Base-by-base conservation (phyloP, 768 basidiomycete genomes). In the Leccinum fibrillosum region DNA sequence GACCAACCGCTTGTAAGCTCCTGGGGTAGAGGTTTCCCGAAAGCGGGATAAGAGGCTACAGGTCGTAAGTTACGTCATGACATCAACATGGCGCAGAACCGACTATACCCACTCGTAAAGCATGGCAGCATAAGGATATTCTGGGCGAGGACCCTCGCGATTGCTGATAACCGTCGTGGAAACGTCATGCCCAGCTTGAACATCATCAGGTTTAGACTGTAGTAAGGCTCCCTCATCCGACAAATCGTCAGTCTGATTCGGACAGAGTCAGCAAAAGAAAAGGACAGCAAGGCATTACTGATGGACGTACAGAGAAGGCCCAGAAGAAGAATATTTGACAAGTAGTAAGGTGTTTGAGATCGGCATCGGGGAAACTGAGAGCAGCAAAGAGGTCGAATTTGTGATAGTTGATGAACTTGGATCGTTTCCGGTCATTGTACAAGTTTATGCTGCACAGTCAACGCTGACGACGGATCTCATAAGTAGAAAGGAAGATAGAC, bases 341-440 rank as follows among this genome's bases (percentile, higher is more conserved):
- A 2, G 75, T 76, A 2, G 59, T 69, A 44, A 76, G 70, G 54
- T 76, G 75, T 6, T 61, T 25, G 23, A 25, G 23, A 25, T 25
- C 23, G 23, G 23, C 23, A 39, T 76, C 75, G 10, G 75, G 73
- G 59, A 74, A 76, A 58, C 69, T 72, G 56, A 76, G 72, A 13
- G 73, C 72, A 10, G 75, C 75, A 53, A 75, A 76, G 8, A 74
- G 60, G 54, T 76, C 75, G 55, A 76, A 76, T 63, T 72, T 72
- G 26, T 73, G 69, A 23, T 76, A 75, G 62, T 74, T 70, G 23
- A 76, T 44, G 48, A 76, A 76, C 52, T 69, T 69, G 57, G 59
- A 69, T 59, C 69, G 67, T 62, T 70, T 75, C 54, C 64, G 62
- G 53, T 73, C 72, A 53, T 74, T 64, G 63, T 76, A 76, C 55